These are phyloP conservation scores for Backusella psychrophila DNA, from an alignment of 192 early-diverging fungal species.

Conservation along the genomic window DNA sequence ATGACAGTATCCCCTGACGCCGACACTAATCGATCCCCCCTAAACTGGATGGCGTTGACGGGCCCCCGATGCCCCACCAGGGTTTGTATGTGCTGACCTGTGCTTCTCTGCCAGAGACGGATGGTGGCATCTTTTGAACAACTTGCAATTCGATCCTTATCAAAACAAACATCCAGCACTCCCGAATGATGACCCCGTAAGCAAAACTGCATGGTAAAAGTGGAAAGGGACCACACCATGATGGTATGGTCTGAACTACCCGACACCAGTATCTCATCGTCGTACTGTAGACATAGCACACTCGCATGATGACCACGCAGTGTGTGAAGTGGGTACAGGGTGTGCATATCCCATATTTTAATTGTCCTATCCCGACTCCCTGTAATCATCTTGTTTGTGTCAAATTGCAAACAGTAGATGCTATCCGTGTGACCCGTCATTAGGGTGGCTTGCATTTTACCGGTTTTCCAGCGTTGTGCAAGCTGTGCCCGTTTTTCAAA, in stretches of 20 bases:
- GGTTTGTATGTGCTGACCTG: constrained; percentile 58
- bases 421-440: constrained; percentile 68
- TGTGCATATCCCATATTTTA: constrained; percentile 77
- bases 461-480: constrained; percentile 19
- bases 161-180: constrained; percentile 89
- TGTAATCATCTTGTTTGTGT: constrained; percentile 72
- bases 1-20: constrained; percentile 84
- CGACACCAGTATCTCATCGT: constrained; percentile 70
- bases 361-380: constrained; percentile 80
- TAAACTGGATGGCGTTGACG: constrained; percentile 92
- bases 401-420: constrained; percentile 93
- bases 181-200: constrained; percentile 77
- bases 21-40: constrained; percentile 63
- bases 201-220: constrained; percentile 39
- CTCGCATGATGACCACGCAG: constrained; percentile 67
- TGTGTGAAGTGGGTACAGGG: constrained; percentile 55
- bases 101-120: constrained; percentile 80
- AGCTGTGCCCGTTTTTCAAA: neutral
- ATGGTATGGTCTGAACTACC: constrained; percentile 88
- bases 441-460: neutral
- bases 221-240: constrained; percentile 80
- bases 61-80: constrained; percentile 90
- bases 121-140: constrained; percentile 97
- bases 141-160: constrained; percentile 69
- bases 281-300: constrained; percentile 88